Evolutionary conservation across 2,329 filamentous ascomycete genomes (phyloP).

Genomic region (Verticillium alfalfae): DNA sequence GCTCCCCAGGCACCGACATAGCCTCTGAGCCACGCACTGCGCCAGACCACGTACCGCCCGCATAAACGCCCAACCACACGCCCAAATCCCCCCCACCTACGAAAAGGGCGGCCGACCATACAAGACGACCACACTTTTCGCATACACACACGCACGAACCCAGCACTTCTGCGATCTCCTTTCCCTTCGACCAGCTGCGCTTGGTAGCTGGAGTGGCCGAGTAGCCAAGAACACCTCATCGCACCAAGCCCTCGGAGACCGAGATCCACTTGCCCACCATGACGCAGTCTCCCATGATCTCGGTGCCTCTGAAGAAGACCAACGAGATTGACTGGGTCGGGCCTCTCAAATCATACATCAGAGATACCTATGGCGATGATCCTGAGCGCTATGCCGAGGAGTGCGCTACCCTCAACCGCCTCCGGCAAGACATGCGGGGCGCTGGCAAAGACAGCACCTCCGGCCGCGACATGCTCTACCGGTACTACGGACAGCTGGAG

Average conservation of each 20-base stretch:
- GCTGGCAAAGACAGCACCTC: constrained; percentile 95
- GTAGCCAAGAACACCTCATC: background rate
- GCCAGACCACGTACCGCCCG: background rate
- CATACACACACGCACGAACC: background rate
- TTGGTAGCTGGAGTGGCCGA: background rate
- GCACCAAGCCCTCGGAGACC: background rate
- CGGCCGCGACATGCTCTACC: constrained; percentile 86
- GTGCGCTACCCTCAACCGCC: constrained; percentile 85
- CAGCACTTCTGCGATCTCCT: background rate
- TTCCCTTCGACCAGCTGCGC: background rate
- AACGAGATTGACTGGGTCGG: constrained; percentile 98
- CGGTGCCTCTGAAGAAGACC: constrained; percentile 84
- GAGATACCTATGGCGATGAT: constrained; percentile 90
- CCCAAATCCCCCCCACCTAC: background rate
- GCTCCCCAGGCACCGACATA: background rate
- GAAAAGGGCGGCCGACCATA: background rate
- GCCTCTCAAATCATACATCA: constrained; percentile 89
- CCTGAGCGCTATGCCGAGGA: constrained; percentile 94
- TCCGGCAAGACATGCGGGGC: constrained; percentile 97
- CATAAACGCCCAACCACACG: background rate
- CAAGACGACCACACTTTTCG: background rate
- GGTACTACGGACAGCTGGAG: constrained; percentile 97
- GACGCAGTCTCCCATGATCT: constrained; percentile 92
- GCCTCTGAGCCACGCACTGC: background rate
- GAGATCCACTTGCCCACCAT: constrained; percentile 34